Base-by-base conservation (phyloP, 192 early-diverging fungal species). In the Rhizophlyctis rosea region DNA sequence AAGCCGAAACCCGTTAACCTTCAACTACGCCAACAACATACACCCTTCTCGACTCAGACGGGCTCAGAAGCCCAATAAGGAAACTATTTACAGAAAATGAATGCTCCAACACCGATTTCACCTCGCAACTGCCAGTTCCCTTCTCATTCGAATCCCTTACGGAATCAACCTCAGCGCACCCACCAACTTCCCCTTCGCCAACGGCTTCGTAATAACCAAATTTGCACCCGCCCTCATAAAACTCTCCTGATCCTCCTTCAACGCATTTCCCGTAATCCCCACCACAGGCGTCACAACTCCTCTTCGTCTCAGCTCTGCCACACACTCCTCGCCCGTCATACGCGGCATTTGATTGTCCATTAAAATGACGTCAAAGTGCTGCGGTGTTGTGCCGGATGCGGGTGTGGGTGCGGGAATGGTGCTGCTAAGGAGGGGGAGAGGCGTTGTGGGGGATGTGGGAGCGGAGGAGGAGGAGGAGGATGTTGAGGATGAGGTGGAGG, bases 311-410 rank as follows among this genome's bases (percentile, higher is more conserved):
- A 67, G n/a, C 50, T 28, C 25, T 32, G 25, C 33, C 21, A 67
- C 49, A 18, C 57, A 56, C 49, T 67, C 65, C 25, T 25, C 49
- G 9, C 65, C 65, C 3, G 57, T 67, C 54, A 59, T 23, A 16
- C 65, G 56, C 31, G 65, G 65, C 65, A 67, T 67, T 11, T 60
- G 49, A 47, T 67, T 67, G 51, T 67, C 65, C 47, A 67, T 67
- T 4, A 67, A 56, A 14, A 67, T 56, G 50, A 49, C 65, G 34
- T 67, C 58, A 35, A 67, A 67, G 21, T 52, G 54, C 9, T 7
- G 9, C 11, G n/a, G 51, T 53, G 51, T 23, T 16, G 24, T 11
- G 9, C n/a, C 27, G 24, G 5, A 9, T 28, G 51, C 21, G 51
- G 51, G 27, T 7, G 24, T 11, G 7, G 9, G 11, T 13, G 5